These are phyloP conservation scores for Mycena olivaceomarginata DNA, from an alignment of 768 basidiomycete species.

Conservation along the genomic window DNA sequence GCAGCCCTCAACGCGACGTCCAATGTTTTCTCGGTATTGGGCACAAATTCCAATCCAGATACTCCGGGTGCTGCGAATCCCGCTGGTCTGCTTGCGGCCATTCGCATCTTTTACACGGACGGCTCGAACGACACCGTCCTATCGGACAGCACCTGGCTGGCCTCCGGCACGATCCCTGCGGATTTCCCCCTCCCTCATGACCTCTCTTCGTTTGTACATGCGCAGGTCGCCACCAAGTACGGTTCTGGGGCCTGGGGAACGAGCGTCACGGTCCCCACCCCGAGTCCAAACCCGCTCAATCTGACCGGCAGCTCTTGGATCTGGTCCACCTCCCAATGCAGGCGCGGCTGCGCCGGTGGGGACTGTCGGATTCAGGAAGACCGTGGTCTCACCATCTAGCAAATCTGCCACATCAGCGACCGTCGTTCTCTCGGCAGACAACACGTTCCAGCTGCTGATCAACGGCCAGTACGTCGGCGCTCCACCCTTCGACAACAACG, in stretches of 20 bases:
- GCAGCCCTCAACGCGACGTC: conserved; percentile 33
- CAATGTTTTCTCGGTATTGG: conserved; percentile 38
- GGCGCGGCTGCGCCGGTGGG: conserved; percentile 21
- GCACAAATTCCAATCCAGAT: neutral
- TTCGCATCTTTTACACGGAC: conserved; percentile 28
- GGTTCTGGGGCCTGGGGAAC: conserved; percentile 36
- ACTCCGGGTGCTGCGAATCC: conserved; percentile 13
- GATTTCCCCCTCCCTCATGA: conserved; percentile 36
- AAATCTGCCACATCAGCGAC: conserved; percentile 29
- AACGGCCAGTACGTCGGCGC: conserved; percentile 38
- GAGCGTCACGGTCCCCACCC: neutral
- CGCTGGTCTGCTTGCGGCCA: conserved; percentile 37
- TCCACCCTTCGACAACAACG: conserved; percentile 27
- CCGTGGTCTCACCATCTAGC: neutral
- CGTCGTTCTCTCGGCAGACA: conserved; percentile 31
- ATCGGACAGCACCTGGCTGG: conserved; percentile 34
- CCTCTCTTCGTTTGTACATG: conserved; percentile 24
- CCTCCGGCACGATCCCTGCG: conserved; percentile 21
- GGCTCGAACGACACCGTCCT: conserved; percentile 26
- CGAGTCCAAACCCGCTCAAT: neutral
- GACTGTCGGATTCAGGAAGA: conserved; percentile 39
- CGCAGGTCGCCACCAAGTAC: conserved; percentile 21
- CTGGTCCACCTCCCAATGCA: conserved; percentile 31
- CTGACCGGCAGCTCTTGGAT: conserved; percentile 36
- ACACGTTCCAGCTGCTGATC: conserved; percentile 28